Conservation (phyloP, 805 yeast species). For the Vanderwaltozyma polyspora region DNA sequence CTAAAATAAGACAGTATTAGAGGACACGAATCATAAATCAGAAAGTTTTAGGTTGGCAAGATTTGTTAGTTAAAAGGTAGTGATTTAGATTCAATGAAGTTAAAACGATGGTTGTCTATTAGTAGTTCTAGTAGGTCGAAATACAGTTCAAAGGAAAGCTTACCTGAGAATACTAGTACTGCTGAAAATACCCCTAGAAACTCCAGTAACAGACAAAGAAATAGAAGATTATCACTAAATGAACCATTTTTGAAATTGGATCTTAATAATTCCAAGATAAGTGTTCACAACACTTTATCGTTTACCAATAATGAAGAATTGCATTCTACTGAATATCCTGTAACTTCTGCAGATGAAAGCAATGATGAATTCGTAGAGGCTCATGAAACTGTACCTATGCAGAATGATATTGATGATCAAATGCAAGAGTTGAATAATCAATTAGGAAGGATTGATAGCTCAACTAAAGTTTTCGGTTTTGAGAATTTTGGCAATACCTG, state of each 20-base stretch:
- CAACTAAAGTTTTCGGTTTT: constrained; percentile 63
- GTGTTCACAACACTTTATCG: background rate
- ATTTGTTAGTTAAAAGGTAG: too few species aligned
- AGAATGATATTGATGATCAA: background rate
- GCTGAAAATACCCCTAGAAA: background rate
- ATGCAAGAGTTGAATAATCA: background rate
- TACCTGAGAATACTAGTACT: background rate
- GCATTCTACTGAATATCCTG: background rate
- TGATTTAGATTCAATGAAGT: constrained; percentile 5
- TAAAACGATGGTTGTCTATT: constrained; percentile 16
- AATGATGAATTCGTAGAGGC: too few species aligned
- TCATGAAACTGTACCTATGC: background rate
- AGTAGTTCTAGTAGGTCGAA: background rate
- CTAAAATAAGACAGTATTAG: too few species aligned
- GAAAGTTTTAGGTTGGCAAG: too few species aligned
- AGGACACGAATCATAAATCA: too few species aligned
- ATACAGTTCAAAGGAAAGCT: background rate
- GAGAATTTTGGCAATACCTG: constrained; percentile 88
- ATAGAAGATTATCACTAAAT: background rate
- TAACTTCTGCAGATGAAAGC: background rate
- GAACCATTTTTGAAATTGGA: too few species aligned
- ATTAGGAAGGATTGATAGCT: constrained; percentile 37
- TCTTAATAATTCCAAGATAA: background rate
- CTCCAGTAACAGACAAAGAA: background rate
- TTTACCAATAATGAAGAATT: background rate